phyloP scores from a whole-genome alignment of 139 green algal genomes.

The Chlorella sp. region DNA sequence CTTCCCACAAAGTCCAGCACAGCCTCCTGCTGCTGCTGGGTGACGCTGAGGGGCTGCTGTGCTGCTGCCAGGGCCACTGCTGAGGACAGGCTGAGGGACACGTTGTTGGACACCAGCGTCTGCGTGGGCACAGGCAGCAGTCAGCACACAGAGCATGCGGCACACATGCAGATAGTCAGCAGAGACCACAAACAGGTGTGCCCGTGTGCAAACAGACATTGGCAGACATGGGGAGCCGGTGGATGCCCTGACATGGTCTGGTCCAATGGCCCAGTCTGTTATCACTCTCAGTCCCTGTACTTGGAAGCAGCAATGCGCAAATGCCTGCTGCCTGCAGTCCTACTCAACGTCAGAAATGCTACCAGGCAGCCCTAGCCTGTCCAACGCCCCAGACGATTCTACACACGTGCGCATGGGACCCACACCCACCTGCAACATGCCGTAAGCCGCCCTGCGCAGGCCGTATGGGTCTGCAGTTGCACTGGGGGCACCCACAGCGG shows the following conservation, averaged over 20 bases:
- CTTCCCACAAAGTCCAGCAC: slow-evolving; percentile 61
- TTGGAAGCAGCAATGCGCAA: too few relatives aligned
- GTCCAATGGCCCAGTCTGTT: too few relatives aligned
- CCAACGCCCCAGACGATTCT: neutral
- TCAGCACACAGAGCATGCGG: neutral
- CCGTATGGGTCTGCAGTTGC: slow-evolving; percentile 89
- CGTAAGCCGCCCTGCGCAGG: slow-evolving; percentile 83
- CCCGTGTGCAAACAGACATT: neutral
- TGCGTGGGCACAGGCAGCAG: too few relatives aligned
- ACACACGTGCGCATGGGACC: neutral
- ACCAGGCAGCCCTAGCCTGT: neutral
- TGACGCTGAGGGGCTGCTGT: slow-evolving; percentile 73
- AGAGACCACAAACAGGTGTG: neutral
- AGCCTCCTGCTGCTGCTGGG: slow-evolving; percentile 25
- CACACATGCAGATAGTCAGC: neutral
- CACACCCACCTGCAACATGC: slow-evolving; percentile 60
- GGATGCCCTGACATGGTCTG: neutral
- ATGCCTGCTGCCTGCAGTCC: too few relatives aligned
- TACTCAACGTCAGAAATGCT: too few relatives aligned
- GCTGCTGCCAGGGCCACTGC: slow-evolving; percentile 54
- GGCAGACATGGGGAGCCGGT: neutral
- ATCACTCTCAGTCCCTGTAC: too few relatives aligned
- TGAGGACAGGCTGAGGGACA: slow-evolving; percentile 53
- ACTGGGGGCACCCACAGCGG: slow-evolving; percentile 78
- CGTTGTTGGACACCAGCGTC: slow-evolving; percentile 65